Evolutionary conservation across 2,329 filamentous ascomycete species (phyloP).

Genomic region (Colletotrichum navitas): DNA sequence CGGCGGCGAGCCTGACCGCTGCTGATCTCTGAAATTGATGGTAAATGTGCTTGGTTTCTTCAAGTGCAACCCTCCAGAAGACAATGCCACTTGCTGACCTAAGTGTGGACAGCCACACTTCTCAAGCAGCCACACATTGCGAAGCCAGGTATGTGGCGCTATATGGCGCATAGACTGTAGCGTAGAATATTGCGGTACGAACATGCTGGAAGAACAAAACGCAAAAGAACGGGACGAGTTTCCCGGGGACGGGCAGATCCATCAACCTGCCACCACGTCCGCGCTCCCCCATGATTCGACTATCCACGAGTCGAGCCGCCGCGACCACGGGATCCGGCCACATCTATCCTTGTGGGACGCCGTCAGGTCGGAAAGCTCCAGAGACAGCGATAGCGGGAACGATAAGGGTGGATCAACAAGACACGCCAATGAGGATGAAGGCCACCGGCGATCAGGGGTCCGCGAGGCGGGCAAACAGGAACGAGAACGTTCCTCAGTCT

Average conservation of each 20-base stretch:
- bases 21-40: background rate
- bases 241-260: background rate
- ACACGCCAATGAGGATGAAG: background rate
- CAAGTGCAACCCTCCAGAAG: background rate
- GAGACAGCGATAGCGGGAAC: background rate
- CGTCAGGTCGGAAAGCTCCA: slow-evolving; percentile 24
- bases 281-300: background rate
- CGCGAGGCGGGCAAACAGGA: slow-evolving; percentile 5
- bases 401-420: slow-evolving; percentile 3
- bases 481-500: background rate
- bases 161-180: background rate
- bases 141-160: background rate
- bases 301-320: background rate
- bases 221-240: background rate
- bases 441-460: background rate
- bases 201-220: background rate
- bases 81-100: background rate
- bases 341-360: slow-evolving; percentile 9
- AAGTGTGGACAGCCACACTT: background rate
- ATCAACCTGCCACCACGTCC: slow-evolving; percentile 8
- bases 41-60: background rate
- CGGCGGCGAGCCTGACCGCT: background rate
- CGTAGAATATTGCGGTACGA: background rate
- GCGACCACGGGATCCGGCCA: background rate
- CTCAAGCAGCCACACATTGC: background rate